phyloP scores from a whole-genome alignment of 176 grass and related monocot genomes.

The Oryza meyeriana region DNA sequence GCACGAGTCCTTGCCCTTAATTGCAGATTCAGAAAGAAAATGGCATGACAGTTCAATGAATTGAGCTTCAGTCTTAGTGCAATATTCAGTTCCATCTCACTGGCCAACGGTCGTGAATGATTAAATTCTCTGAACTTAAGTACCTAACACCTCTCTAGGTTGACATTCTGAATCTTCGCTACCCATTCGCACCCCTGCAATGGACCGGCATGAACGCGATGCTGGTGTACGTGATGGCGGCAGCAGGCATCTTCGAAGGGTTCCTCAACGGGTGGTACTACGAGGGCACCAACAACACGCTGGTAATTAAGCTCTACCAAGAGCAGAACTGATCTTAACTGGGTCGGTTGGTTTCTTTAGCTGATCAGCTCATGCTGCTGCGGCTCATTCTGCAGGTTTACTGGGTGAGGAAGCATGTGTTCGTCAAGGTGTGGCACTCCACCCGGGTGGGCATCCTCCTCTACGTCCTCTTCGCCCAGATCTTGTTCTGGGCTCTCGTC shows the following conservation, averaged over 20 bases:
- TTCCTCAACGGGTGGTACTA: constrained; percentile 98
- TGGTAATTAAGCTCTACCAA: constrained; percentile 40
- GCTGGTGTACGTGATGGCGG: constrained; percentile 96
- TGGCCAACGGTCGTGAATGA: too few species aligned
- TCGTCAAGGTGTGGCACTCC: constrained; percentile 77
- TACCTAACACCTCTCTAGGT: constrained; percentile 32
- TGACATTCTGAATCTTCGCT: constrained; percentile 49
- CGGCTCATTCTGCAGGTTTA: constrained; percentile 51
- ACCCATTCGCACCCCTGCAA: constrained; percentile 48
- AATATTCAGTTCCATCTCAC: neutral
- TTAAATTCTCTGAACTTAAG: neutral
- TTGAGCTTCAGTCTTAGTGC: neutral
- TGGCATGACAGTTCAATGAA: neutral
- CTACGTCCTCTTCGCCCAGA: constrained; percentile 81
- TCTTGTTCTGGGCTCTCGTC: constrained; percentile 78
- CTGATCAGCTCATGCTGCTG: neutral
- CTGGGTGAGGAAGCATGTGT: constrained; percentile 91
- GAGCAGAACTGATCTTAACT: neutral
- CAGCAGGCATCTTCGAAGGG: constrained; percentile 88
- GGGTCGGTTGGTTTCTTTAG: neutral
- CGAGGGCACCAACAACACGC: constrained; percentile 76
- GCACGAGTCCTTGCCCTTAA: neutral
- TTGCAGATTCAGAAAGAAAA: neutral
- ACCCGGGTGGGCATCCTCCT: constrained; percentile 71
- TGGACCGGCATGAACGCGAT: constrained; percentile 98